Evolutionary conservation across 306 rosid species (phyloP).

Genomic region (Luffa aegyptiaca): DNA sequence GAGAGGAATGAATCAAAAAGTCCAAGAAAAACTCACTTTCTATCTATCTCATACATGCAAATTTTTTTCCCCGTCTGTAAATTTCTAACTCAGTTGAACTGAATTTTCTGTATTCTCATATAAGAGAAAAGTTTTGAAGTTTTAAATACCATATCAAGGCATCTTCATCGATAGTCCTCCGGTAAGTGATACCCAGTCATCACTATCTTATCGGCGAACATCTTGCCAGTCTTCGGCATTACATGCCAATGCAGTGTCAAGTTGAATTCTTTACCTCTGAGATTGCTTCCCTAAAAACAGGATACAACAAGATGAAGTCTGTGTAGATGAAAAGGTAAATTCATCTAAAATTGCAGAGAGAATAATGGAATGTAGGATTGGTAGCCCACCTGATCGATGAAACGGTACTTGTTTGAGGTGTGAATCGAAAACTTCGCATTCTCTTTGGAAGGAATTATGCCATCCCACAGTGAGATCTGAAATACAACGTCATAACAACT

Average conservation of each 20-base stretch:
- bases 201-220: constrained; percentile 53
- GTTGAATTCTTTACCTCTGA: constrained; percentile 58
- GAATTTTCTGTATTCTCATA: not conserved
- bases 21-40: constrained; percentile 1
- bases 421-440: constrained; percentile 52
- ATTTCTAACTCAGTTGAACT: constrained; percentile 3
- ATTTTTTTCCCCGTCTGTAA: not conserved
- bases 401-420: constrained; percentile 60
- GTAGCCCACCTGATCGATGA: constrained; percentile 41
- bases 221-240: constrained; percentile 76
- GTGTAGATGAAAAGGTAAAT: not conserved
- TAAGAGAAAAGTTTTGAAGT: not conserved
- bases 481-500: constrained; percentile 11
- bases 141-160: not conserved
- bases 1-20: not conserved
- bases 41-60: not conserved
- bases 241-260: constrained; percentile 73
- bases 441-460: constrained; percentile 62
- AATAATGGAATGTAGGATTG: not conserved
- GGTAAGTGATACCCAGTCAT: constrained; percentile 51
- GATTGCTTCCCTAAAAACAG: constrained; percentile 47
- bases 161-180: constrained; percentile 35
- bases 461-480: constrained; percentile 72
- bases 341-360: not conserved
- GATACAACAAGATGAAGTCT: not conserved